Conservation (phyloP, 2,329 filamentous ascomycete species). For the Exserohilum rostratum region DNA sequence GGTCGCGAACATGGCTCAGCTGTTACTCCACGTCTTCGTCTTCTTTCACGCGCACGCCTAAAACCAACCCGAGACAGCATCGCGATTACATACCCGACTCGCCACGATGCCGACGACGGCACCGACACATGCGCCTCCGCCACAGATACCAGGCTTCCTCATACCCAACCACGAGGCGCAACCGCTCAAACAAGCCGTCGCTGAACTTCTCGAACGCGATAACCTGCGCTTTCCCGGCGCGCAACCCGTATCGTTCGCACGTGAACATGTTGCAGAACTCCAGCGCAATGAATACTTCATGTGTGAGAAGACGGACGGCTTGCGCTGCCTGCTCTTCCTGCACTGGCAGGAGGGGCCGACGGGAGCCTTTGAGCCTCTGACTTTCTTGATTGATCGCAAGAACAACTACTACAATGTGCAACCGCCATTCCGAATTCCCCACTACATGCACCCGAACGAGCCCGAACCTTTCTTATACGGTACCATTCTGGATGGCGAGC, state of each 20-base stretch:
- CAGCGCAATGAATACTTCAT: slow-evolving; percentile 89
- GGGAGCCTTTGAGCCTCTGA: slow-evolving; percentile 53
- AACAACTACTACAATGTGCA: slow-evolving; percentile 94
- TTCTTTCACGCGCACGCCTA: neutral
- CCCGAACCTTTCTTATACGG: slow-evolving; percentile 71
- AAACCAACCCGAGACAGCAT: neutral
- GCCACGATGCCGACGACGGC: slow-evolving; percentile 27
- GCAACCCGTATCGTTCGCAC: slow-evolving; percentile 90
- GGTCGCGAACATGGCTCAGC: neutral
- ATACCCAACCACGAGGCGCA: slow-evolving; percentile 35
- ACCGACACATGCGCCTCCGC: slow-evolving; percentile 34
- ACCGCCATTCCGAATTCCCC: slow-evolving; percentile 78
- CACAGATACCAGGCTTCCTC: slow-evolving; percentile 44
- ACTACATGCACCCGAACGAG: slow-evolving; percentile 63
- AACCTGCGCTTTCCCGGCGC: slow-evolving; percentile 80
- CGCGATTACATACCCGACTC: neutral
- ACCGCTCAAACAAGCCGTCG: slow-evolving; percentile 74
- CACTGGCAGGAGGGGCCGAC: slow-evolving; percentile 63
- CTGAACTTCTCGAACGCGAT: slow-evolving; percentile 72
- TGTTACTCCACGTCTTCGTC: neutral
- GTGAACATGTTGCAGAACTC: slow-evolving; percentile 82
- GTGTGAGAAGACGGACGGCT: slow-evolving; percentile 97
- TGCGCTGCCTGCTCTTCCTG: slow-evolving; percentile 93
- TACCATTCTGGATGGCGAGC: slow-evolving; percentile 89
- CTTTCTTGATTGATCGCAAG: slow-evolving; percentile 95